Conservation (phyloP, 305 asterid species). For the Rubia peregrina region DNA sequence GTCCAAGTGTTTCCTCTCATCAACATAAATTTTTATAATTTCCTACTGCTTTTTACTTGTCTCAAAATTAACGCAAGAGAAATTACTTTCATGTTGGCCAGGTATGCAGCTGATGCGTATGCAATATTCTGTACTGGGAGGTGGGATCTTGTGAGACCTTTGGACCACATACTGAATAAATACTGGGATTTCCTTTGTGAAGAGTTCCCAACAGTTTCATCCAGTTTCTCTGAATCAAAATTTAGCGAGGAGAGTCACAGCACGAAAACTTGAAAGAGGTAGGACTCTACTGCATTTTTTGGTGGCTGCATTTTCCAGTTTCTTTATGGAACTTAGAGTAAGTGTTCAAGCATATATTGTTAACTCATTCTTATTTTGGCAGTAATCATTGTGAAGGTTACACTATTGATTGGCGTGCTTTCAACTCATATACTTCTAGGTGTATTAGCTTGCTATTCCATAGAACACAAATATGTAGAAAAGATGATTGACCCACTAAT, state of each 20-base stretch:
- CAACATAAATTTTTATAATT: neutral
- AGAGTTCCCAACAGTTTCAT: neutral
- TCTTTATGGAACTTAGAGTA: neutral
- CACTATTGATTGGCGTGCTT: neutral
- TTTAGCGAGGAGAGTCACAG: neutral
- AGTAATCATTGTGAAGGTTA: neutral
- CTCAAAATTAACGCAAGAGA: neutral
- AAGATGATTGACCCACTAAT: neutral
- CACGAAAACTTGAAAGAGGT: neutral
- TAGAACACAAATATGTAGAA: neutral
- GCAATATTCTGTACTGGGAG: slow-evolving; percentile 77
- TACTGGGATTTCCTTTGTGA: slow-evolving; percentile 59
- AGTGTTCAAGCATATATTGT: neutral
- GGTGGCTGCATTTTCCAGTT: neutral
- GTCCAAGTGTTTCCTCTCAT: neutral
- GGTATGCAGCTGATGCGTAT: slow-evolving; percentile 93
- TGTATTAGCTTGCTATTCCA: neutral
- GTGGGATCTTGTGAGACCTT: slow-evolving; percentile 57
- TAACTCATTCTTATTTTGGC: neutral
- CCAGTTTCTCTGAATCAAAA: neutral
- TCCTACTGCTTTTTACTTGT: neutral
- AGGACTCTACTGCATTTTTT: slow-evolving; percentile 2
- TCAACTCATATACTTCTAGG: neutral
- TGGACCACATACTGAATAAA: slow-evolving; percentile 58
- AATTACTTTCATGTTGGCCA: slow-evolving; percentile 22